Evolutionary conservation across 192 early-diverging fungal genomes (phyloP), one percentile per base, ranked within the genome.

Genomic region (Backusella liffmaniae): DNA sequence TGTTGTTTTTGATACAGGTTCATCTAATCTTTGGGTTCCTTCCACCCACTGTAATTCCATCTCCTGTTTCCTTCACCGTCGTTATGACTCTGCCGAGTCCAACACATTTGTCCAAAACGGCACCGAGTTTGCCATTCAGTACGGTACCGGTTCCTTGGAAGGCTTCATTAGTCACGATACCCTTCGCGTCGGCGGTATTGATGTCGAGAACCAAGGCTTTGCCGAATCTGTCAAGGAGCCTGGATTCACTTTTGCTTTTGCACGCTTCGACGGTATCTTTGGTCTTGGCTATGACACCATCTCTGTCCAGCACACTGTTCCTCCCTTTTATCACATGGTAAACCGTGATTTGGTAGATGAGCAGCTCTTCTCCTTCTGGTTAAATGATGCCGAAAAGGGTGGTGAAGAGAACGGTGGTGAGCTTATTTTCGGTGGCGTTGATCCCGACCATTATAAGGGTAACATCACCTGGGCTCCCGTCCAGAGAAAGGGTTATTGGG

Each of bases 191-290:
- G 96, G 93, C 41, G 96, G 92, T 73, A 81, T 94, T 35, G 30
- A 74, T 1, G 79, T 99, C 65, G 76, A 87, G 51, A 67, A 83
- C 36, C 91, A 95, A 85, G 91, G 91, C 73, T 99, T 99, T 89
- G 97, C 91, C n/a, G 98, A 99, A 88, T 92, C 93, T 5, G 89
- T 89, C 37, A 97, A 96, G 87, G 96, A 98, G 77, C 98, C 98
- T 5, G 97, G 96, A 0, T 85, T 97, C 39, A 91, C 96, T 3
- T 99, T 98, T 89, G 94, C 92, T 7, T 91, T 97, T 72, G 96
- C 94, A 21, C 82, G 89, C 21, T 99, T 98, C 78, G 98, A 99
- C 78, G 98, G 98, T 13, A 99, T 99, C 80, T 90, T 98, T 74
- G 97, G 97, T 16, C 86, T 98, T 26, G 96, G 88, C 7, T 94